A percentile compares a stretch with the other conserved stretches of the same genome.
These are phyloP conservation scores for Letharia columbiana DNA, from an alignment of 495 filamentous ascomycete species.

Conservation along the genomic window DNA sequence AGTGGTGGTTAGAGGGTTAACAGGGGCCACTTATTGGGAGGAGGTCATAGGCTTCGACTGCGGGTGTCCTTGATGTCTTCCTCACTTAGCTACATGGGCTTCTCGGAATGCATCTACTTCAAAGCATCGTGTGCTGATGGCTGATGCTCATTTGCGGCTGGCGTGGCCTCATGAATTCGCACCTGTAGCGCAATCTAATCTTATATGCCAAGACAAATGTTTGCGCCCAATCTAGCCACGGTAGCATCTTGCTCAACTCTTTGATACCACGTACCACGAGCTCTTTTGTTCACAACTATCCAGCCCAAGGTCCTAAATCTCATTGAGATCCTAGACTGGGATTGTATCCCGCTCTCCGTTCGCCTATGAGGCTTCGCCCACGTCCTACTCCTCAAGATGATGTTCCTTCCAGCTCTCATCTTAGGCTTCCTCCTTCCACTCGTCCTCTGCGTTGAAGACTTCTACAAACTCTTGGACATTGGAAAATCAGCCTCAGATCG, in stretches of 20 bases:
- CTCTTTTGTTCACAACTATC: neutral
- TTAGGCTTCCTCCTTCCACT: conserved; percentile 40
- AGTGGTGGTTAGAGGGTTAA: neutral
- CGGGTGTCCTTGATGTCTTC: neutral
- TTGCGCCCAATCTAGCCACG: conserved; percentile 12
- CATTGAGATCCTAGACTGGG: neutral
- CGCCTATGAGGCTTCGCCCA: conserved; percentile 14
- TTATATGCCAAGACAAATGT: conserved; percentile 8
- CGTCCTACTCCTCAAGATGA: conserved; percentile 16
- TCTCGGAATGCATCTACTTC: too few relatives aligned
- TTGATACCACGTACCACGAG: neutral
- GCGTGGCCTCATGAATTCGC: neutral
- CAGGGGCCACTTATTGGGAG: neutral
- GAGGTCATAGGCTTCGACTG: neutral
- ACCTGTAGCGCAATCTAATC: conserved; percentile 5
- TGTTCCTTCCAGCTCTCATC: conserved; percentile 20
- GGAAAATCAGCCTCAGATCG: conserved; percentile 72
- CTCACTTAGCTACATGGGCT: neutral
- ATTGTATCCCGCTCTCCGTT: neutral
- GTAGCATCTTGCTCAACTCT: conserved; percentile 3
- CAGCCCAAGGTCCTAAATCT: neutral
- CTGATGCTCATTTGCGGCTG: neutral
- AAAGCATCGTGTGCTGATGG: neutral
- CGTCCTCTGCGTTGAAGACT: conserved; percentile 65
- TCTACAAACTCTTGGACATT: conserved; percentile 86